A percentile compares a stretch with the other conserved stretches of the same genome.
Conservation (phyloP, 768 basidiomycete species). For the Exsudoporus frostii region DNA sequence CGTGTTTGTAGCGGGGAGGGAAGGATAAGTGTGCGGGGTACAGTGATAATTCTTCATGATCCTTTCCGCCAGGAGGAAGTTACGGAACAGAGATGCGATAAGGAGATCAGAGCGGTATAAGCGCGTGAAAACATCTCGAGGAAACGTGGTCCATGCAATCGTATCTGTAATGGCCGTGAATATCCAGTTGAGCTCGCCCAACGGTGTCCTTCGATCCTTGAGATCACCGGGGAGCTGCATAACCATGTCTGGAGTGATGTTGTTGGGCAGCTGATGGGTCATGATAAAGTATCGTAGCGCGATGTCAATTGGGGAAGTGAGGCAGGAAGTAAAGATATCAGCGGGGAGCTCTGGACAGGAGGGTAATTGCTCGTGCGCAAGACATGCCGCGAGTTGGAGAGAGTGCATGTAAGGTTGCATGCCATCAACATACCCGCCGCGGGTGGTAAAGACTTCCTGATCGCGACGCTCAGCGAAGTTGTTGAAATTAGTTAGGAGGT, state of each 20-base stretch:
- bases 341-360: conserved; percentile 96
- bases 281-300: conserved; percentile 92
- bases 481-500: conserved; percentile 89
- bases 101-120: conserved; percentile 94
- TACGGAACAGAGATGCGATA: conserved; percentile 94
- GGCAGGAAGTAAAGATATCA: conserved; percentile 94
- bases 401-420: conserved; percentile 77
- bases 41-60: conserved; percentile 99
- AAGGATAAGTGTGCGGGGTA: conserved; percentile 90
- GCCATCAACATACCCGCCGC: conserved; percentile 58
- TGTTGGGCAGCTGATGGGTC: conserved; percentile 80
- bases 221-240: conserved; percentile 95
- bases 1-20: conserved; percentile 93
- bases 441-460: conserved; percentile 54
- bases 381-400: conserved; percentile 93
- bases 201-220: conserved; percentile 91
- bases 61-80: conserved; percentile 94
- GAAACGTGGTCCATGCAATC: conserved; percentile 98
- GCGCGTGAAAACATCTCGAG: conserved; percentile 88
- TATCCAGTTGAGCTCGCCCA: conserved; percentile 99
- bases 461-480: conserved; percentile 72
- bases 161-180: conserved; percentile 99
- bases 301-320: conserved; percentile 98
- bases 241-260: conserved; percentile 84
- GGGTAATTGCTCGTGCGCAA: conserved; percentile 86